A percentile compares a stretch with the other conserved stretches of the same genome.
Conservation (phyloP, 2,329 filamentous ascomycete species). For the Penicillium concentricum region DNA sequence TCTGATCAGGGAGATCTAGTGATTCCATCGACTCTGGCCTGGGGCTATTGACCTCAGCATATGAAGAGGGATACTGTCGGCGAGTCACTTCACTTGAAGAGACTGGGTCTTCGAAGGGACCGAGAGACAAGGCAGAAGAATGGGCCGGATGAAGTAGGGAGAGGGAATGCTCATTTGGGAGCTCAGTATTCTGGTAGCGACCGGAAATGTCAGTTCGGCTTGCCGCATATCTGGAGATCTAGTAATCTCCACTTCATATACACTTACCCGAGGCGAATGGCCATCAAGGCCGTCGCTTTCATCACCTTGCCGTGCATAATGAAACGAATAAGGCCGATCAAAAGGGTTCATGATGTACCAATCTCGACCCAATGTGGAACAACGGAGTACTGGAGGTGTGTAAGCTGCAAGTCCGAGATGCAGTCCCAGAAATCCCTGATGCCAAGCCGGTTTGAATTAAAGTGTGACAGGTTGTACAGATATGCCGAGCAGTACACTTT, state of each 20-base stretch:
- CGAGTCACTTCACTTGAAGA: not conserved
- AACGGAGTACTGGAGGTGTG: not conserved
- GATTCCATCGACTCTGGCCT: not conserved
- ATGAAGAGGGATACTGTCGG: not conserved
- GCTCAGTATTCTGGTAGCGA: not conserved
- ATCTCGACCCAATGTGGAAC: not conserved
- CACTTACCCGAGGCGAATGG: not conserved
- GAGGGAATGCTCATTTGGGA: not conserved
- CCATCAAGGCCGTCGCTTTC: not conserved
- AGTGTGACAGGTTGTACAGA: constrained; percentile 3
- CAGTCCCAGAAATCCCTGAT: not conserved
- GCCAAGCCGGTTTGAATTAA: constrained; percentile 7
- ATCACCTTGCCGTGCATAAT: not conserved
- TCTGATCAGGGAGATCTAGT: constrained; percentile 1
- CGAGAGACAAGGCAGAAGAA: not conserved
- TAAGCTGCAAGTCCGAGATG: constrained; percentile 1
- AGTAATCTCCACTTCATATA: constrained; percentile 2
- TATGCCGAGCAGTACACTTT: not conserved
- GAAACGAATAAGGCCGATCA: not conserved
- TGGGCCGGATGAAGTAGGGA: not conserved
- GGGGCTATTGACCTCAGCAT: not conserved
- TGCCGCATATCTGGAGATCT: not conserved
- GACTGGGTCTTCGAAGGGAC: not conserved
- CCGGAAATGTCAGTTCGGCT: constrained; percentile 2
- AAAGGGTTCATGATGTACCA: not conserved